Conservation (phyloP, 768 basidiomycete genomes). For the Lactarius indigo region DNA sequence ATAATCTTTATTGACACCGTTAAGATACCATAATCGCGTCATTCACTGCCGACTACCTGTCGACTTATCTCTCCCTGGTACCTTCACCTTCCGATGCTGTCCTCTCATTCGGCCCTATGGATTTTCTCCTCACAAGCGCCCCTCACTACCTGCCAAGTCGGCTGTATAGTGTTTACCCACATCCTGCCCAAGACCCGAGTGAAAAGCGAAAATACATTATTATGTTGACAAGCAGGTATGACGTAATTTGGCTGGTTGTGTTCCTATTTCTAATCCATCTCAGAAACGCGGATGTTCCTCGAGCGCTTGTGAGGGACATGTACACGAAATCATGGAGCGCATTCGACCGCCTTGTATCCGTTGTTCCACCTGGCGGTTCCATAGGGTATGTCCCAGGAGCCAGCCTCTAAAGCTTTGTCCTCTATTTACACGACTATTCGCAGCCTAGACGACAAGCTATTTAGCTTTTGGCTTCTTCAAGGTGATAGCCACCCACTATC, state of each 20-base stretch:
- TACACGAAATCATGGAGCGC: slow-evolving; percentile 94
- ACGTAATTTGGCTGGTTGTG: not conserved
- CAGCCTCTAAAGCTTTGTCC: slow-evolving; percentile 9
- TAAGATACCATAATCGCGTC: slow-evolving; percentile 68
- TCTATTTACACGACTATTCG: slow-evolving; percentile 2
- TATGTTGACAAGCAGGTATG: slow-evolving; percentile 65
- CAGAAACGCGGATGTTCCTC: slow-evolving; percentile 82
- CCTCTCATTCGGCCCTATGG: slow-evolving; percentile 78
- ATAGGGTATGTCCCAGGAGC: slow-evolving; percentile 58
- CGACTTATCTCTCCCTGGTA: slow-evolving; percentile 71
- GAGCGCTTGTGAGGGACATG: slow-evolving; percentile 83
- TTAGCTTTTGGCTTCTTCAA: slow-evolving; percentile 86
- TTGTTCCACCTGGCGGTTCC: slow-evolving; percentile 86
- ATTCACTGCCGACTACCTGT: slow-evolving; percentile 75
- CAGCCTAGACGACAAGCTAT: slow-evolving; percentile 89
- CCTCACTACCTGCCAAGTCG: slow-evolving; percentile 72
- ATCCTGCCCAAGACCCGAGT: slow-evolving; percentile 72
- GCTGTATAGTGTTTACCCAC: slow-evolving; percentile 70
- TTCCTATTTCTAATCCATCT: not conserved
- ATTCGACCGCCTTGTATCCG: slow-evolving; percentile 82
- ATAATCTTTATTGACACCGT: not conserved
- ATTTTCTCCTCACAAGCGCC: slow-evolving; percentile 70
- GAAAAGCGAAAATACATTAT: slow-evolving; percentile 76
- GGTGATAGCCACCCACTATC: slow-evolving; percentile 71
- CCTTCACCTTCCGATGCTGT: slow-evolving; percentile 73